Percentiles rank a stretch among this genome's conserved stretches.
phyloP scores from a whole-genome alignment of 352 stramenopile genomes.

The Pythium brassicae region DNA sequence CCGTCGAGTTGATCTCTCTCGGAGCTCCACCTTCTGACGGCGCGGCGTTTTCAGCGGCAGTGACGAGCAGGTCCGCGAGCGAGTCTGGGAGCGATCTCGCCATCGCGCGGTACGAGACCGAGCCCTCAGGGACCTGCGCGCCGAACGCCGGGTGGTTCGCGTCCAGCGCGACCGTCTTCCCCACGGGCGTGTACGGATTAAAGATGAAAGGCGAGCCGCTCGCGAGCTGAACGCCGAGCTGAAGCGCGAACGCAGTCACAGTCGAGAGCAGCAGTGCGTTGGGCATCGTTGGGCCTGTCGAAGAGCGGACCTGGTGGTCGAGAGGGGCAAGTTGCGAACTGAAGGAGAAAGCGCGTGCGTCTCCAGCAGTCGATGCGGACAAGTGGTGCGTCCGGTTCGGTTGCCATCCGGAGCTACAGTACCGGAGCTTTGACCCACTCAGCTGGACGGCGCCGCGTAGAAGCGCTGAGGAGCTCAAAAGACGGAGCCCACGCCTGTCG shows the following conservation, averaged over 20 bases:
- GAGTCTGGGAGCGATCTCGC: slow-evolving; percentile 11
- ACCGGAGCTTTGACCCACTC: slow-evolving; percentile 2
- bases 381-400: neutral
- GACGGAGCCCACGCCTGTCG: no score
- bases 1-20: neutral
- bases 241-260: slow-evolving; percentile 3
- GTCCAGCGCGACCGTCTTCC: slow-evolving; percentile 8
- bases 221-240: neutral
- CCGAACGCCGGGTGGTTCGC: slow-evolving; percentile 8
- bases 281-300: neutral
- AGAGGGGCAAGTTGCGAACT: neutral
- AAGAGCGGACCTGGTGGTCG: no score
- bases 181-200: slow-evolving; percentile 10
- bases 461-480: no score
- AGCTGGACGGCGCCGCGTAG: neutral
- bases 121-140: neutral
- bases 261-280: neutral
- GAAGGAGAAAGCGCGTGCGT: neutral
- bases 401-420: neutral
- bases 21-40: neutral
- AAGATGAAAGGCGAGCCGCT: slow-evolving; percentile 5
- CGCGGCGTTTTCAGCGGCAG: neutral
- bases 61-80: slow-evolving; percentile 6
- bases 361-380: no score
- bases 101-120: slow-evolving; percentile 7